phyloP scores from a whole-genome alignment of 2,329 filamentous ascomycete species.

The Aurifilum marmelostoma region DNA sequence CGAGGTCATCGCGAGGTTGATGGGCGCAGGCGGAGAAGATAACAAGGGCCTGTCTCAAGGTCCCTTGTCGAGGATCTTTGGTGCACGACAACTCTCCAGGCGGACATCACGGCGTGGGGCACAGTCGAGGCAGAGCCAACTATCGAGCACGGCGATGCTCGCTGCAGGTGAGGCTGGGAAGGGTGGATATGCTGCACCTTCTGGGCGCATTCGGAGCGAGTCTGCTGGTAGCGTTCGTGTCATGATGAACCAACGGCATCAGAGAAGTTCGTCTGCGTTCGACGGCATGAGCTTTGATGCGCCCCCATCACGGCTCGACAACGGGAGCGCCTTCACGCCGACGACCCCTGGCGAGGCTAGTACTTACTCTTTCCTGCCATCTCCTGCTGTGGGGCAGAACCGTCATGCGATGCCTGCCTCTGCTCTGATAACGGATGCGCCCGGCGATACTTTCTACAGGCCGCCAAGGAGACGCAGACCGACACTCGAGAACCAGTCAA shows the following conservation, averaged over 20 bases:
- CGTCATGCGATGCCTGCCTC: slow-evolving; percentile 49
- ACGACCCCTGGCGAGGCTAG: slow-evolving; percentile 74
- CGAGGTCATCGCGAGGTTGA: slow-evolving; percentile 81
- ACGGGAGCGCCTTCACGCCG: slow-evolving; percentile 68
- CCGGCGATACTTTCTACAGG: slow-evolving; percentile 83
- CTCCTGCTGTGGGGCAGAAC: slow-evolving; percentile 51
- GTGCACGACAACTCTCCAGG: slow-evolving; percentile 83
- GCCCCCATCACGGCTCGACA: slow-evolving; percentile 51
- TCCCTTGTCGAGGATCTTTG: slow-evolving; percentile 87
- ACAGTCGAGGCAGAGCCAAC: slow-evolving; percentile 75
- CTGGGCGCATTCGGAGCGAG: slow-evolving; percentile 61
- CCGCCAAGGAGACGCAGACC: slow-evolving; percentile 66
- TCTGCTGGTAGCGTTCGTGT: slow-evolving; percentile 62
- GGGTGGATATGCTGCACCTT: slow-evolving; percentile 57
- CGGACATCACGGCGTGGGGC: slow-evolving; percentile 67
- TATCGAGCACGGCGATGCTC: slow-evolving; percentile 82
- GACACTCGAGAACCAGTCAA: slow-evolving; percentile 52
- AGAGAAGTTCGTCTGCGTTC: slow-evolving; percentile 57
- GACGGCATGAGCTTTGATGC: slow-evolving; percentile 54
- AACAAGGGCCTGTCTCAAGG: slow-evolving; percentile 72
- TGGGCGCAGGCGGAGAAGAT: slow-evolving; percentile 80
- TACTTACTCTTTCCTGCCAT: slow-evolving; percentile 71
- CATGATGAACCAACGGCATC: slow-evolving; percentile 47
- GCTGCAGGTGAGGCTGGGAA: slow-evolving; percentile 68
- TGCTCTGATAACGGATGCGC: slow-evolving; percentile 52